These are phyloP conservation scores for Paecilomyces sp. DNA, from an alignment of 2,329 filamentous ascomycete species.

Conservation along the genomic window DNA sequence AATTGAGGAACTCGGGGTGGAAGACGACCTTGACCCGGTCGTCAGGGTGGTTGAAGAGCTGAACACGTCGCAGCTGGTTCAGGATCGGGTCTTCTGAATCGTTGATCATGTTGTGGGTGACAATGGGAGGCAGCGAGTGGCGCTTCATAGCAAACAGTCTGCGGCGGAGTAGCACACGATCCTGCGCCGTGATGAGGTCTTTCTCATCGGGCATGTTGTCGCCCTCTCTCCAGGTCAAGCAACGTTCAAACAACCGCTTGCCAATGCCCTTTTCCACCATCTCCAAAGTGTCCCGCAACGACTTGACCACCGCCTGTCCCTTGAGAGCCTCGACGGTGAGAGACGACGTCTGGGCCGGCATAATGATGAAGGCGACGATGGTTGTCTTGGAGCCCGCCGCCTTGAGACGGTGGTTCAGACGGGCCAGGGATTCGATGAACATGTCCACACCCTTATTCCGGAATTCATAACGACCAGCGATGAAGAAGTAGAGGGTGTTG, in stretches of 20 bases:
- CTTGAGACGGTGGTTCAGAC: constrained; percentile 91
- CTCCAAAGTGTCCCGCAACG: constrained; percentile 83
- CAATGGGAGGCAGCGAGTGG: constrained; percentile 80
- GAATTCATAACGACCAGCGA: constrained; percentile 93
- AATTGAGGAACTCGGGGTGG: constrained; percentile 96
- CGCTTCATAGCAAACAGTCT: constrained; percentile 96
- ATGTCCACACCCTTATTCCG: constrained; percentile 98
- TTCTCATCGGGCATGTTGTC: constrained; percentile 92
- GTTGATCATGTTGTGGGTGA: constrained; percentile 98
- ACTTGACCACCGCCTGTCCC: constrained; percentile 96
- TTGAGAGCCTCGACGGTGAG: constrained; percentile 93
- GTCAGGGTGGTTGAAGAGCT: constrained; percentile 91
- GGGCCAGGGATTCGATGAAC: constrained; percentile 95
- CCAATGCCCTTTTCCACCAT: constrained; percentile 90
- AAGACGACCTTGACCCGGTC: constrained; percentile 98
- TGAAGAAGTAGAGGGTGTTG: constrained; percentile 97
- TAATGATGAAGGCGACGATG: constrained; percentile 95
- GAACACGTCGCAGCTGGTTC: constrained; percentile 90
- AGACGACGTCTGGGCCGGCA: constrained; percentile 94
- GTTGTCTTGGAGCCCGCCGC: constrained; percentile 77
- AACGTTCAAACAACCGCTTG: constrained; percentile 88
- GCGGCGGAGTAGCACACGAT: constrained; percentile 84
- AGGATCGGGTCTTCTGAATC: constrained; percentile 88
- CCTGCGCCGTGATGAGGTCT: constrained; percentile 84
- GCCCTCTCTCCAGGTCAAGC: constrained; percentile 91